These are phyloP conservation scores for Sarocladiaceae sp. DNA, from an alignment of 2,329 filamentous ascomycete genomes.

Conservation along the genomic window DNA sequence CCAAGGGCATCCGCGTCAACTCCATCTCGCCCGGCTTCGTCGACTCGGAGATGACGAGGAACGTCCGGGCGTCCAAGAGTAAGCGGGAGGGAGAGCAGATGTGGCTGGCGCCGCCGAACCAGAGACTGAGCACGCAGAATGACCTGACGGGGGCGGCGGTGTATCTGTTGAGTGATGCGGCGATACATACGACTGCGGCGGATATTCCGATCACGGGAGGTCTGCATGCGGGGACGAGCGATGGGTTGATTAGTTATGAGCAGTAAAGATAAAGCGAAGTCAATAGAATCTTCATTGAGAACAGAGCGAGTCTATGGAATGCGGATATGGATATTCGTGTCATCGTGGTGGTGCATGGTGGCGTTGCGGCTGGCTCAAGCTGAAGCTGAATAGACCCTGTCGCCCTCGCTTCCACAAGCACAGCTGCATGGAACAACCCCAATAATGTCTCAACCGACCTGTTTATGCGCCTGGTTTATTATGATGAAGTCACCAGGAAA, in stretches of 20 bases:
- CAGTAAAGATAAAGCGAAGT: too few relatives aligned
- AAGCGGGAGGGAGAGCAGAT: slow-evolving; percentile 28
- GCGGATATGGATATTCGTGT: too few relatives aligned
- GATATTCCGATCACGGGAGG: slow-evolving; percentile 40
- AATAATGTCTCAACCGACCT: too few relatives aligned
- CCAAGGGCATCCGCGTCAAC: slow-evolving; percentile 29
- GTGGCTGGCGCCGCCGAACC: slow-evolving; percentile 30
- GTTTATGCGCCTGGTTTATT: too few relatives aligned
- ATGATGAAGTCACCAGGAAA: too few relatives aligned
- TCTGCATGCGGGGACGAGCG: slow-evolving; percentile 31
- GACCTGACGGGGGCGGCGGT: slow-evolving; percentile 36
- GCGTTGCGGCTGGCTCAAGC: too few relatives aligned
- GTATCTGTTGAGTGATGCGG: slow-evolving; percentile 37
- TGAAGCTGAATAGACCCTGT: too few relatives aligned
- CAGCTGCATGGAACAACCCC: too few relatives aligned
- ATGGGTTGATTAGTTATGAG: slow-evolving; percentile 29
- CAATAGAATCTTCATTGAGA: too few relatives aligned
- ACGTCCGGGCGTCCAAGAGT: slow-evolving; percentile 24
- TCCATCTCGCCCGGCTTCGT: slow-evolving; percentile 31
- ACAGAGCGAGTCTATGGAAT: too few relatives aligned
- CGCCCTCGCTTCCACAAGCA: too few relatives aligned
- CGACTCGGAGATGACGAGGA: slow-evolving; percentile 29
- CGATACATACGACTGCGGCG: slow-evolving; percentile 33
- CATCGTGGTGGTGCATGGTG: too few relatives aligned
- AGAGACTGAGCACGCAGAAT: slow-evolving; percentile 32